phyloP scores from a whole-genome alignment of 129 eudicot genomes.

The Saposhnikovia divaricata region DNA sequence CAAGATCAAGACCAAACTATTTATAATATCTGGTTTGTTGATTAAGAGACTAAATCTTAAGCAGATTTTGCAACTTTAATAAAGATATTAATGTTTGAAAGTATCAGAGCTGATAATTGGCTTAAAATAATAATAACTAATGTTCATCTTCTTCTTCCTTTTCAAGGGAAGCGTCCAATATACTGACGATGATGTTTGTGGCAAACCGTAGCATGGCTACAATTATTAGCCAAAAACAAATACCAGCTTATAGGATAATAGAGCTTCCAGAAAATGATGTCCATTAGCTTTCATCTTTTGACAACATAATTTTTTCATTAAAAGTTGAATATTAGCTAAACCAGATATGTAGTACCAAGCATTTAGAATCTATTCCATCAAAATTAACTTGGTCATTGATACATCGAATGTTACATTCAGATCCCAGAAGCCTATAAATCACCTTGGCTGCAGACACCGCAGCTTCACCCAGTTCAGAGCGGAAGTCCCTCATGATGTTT shows the following conservation, averaged over 20 bases:
- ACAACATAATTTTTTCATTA: background rate
- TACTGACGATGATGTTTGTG: background rate
- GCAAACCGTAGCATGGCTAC: background rate
- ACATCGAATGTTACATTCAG: background rate
- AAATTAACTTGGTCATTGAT: background rate
- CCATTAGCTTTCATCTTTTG: background rate
- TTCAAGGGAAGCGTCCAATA: background rate
- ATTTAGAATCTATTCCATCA: too few species aligned
- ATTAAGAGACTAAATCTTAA: background rate
- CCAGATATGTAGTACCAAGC: background rate
- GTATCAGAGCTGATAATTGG: background rate
- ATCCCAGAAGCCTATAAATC: background rate
- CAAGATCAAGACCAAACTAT: background rate
- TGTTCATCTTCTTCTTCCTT: background rate
- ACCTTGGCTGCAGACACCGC: slow-evolving; percentile 99
- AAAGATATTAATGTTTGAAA: background rate
- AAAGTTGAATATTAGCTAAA: background rate
- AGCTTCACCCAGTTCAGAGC: slow-evolving; percentile 84
- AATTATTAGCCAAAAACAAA: background rate
- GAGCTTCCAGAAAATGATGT: background rate
- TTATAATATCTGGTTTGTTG: background rate
- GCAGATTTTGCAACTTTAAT: background rate
- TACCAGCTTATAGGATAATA: background rate
- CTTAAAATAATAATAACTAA: background rate
- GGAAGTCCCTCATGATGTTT: slow-evolving; percentile 50